Evolutionary conservation across 371 early-diverging fungal genomes (phyloP).

Genomic region (Chytridium lagenaria): DNA sequence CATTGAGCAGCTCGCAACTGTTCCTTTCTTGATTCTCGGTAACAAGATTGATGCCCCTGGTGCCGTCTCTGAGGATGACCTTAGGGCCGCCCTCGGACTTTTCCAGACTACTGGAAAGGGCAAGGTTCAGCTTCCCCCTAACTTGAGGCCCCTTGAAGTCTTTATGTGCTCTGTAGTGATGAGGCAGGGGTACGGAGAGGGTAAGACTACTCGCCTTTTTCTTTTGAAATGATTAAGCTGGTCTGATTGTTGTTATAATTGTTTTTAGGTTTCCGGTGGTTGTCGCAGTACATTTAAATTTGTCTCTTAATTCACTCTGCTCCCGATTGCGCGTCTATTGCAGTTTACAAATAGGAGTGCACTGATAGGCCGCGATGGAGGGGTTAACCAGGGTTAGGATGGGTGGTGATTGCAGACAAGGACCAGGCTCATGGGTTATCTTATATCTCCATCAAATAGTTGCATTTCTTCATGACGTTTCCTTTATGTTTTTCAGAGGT

Average conservation of each 20-base stretch:
- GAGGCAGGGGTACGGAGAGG: slow-evolving; percentile 98
- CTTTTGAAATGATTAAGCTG: slow-evolving; percentile 4
- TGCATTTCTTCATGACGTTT: too few species aligned
- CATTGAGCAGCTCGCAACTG: slow-evolving; percentile 88
- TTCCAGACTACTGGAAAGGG: slow-evolving; percentile 98
- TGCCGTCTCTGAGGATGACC: slow-evolving; percentile 93
- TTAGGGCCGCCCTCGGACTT: slow-evolving; percentile 86
- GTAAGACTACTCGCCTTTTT: slow-evolving; percentile 36
- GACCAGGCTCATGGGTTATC: too few species aligned
- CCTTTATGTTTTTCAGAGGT: too few species aligned
- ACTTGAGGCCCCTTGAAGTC: slow-evolving; percentile 94
- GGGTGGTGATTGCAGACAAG: too few species aligned
- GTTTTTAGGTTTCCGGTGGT: slow-evolving; percentile 83
- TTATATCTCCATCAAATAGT: too few species aligned
- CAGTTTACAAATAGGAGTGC: too few species aligned
- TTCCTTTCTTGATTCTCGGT: slow-evolving; percentile 95
- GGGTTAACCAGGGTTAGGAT: too few species aligned
- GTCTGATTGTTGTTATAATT: background rate
- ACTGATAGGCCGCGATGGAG: too few species aligned
- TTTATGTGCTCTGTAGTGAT: slow-evolving; percentile 98
- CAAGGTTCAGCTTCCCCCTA: slow-evolving; percentile 81
- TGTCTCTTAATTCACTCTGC: too few species aligned
- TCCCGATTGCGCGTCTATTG: too few species aligned
- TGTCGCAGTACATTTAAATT: slow-evolving; percentile 81
- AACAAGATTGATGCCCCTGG: slow-evolving; percentile 97